Base-by-base conservation (phyloP, 2,329 filamentous ascomycete genomes). In the Chlorencoelia australis region DNA sequence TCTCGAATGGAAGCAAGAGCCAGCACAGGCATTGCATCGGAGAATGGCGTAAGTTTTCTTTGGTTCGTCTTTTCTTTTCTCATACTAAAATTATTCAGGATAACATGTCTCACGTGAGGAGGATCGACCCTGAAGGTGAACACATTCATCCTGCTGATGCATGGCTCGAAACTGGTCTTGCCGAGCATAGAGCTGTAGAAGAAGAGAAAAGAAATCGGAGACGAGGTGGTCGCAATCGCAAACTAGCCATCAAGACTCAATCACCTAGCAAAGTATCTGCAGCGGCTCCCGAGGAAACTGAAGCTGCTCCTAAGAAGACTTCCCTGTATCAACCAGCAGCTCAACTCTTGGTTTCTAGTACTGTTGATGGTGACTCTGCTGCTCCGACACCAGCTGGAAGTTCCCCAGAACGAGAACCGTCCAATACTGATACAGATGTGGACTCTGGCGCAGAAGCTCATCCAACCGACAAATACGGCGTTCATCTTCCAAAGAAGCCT, bases 401-500 rank as follows among this genome's bases (percentile, higher is more conserved):
- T 10, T 41, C 42, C 10, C 43, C 43, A 14, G 33, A 35, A 31
- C n/a, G n/a, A n/a, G 49, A 53, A 11, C 36, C 47, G 9, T 39
- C 36, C 4, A 47, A 48, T 35, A 42, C 41, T 13, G 45, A 46
- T 17, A 21, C 30, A 10, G 30, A 37, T 5, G 36, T 38, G 3
- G 38, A 41, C 11, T 40, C 44, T 4, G 45, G 45, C 26, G 45
- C 42, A 7, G 44, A 44, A 30, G 47, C 47, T 10, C 40, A 50
- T 24, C 41, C 46, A 17, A 41, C 44, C 10, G 55, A 57, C 34
- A 44, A 50, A 27, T 50, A 46, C 35, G 53, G 52, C 20, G 47
- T 52, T n/a, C 33, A 37, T 30, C 24, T 41, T 15, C 41, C 41
- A 14, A 52, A 48, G 16, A 48, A 50, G 29, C 41, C 41, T 10